Evolutionary conservation across 1,284 basidiomycete species (phyloP), one percentile per base, ranked within the genome.

Genomic region (Cutaneotrichosporon sp.): DNA sequence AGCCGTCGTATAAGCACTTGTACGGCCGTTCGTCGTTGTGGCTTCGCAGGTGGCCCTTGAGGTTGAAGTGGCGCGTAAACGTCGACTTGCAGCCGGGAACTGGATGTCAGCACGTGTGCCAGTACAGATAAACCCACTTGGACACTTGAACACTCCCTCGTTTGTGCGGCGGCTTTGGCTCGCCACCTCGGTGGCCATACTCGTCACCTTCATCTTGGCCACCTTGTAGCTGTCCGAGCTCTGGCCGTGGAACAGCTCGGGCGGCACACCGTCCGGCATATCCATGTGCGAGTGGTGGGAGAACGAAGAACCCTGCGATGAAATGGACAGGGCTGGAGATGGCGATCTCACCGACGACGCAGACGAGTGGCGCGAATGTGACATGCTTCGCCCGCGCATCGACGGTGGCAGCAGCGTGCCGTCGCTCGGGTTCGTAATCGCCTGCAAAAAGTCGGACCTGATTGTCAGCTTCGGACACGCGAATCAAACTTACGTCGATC

Each of bases 11-110:
- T 55, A 88, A 84, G 72, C 92, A 97, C 58, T 90, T 83, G 76
- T 90, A 97, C 34, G 92, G 92, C 54, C 90, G 80, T 75, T 96
- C 90, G 72, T 94, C 91, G 22, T 91, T 94, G 73, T 97, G 92
- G n/a, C 91, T 94, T 64, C 92, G 84, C 62, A 97, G 74, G 77
- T 97, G 93, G 47, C 93, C 92, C 84, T 78, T 72, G 54, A 78
- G 55, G 56, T 79, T 79, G 72, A 78, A 78, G 63, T 77, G 76
- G 26, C 75, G 82, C 81, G 90, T 94, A 74, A 93, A 97, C 4
- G 92, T 94, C 76, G 89, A 92, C 45, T 88, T 89, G 76, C 92
- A 97, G 13, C 90, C 92, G 13, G 91, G 90, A 9, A 97, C 90
- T 64, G 20, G 13, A 20, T n/a, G 51, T 52, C 20, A 52, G 51